Evolutionary conservation across 306 rosid species (phyloP).

Genomic region (Chamaecrista fasciculata): DNA sequence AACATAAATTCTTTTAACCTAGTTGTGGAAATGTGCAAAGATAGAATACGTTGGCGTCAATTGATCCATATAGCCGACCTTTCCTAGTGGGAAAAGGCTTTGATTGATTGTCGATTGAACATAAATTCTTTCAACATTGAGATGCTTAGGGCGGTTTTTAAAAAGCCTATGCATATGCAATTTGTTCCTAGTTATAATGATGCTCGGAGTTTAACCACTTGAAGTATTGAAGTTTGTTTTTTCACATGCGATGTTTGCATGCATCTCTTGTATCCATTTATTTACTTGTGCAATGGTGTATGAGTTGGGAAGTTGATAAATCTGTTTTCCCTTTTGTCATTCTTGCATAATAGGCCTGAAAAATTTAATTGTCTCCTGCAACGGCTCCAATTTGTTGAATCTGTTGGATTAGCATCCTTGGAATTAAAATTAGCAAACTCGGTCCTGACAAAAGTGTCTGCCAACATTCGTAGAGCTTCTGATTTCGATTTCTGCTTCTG

Average conservation of each 20-base stretch:
- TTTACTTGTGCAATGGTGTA: slow-evolving; percentile 18
- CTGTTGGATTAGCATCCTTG: slow-evolving; percentile 46
- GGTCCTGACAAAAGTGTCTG: slow-evolving; percentile 46
- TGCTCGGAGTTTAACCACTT: too few species aligned
- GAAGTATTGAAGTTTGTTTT: slow-evolving; percentile 16
- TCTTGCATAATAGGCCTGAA: slow-evolving; percentile 57
- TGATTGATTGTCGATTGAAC: too few species aligned
- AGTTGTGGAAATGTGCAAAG: too few species aligned
- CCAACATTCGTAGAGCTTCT: slow-evolving; percentile 50
- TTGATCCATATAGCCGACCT: too few species aligned
- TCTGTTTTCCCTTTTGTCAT: slow-evolving; percentile 13
- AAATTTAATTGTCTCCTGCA: slow-evolving; percentile 65
- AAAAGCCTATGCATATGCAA: too few species aligned
- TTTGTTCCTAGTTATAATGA: too few species aligned
- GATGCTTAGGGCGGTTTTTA: too few species aligned
- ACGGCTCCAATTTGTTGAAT: slow-evolving; percentile 57
- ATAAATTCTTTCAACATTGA: too few species aligned
- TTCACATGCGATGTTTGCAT: slow-evolving; percentile 3
- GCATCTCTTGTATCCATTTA: slow-evolving; percentile 17
- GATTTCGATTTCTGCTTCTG: slow-evolving; percentile 42
- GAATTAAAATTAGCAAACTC: slow-evolving; percentile 46
- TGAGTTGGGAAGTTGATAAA: slow-evolving; percentile 32
- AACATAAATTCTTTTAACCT: slow-evolving; percentile 21
- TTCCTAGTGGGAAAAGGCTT: too few species aligned
- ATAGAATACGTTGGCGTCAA: too few species aligned